Evolutionary conservation across 2,329 filamentous ascomycete species (phyloP), one percentile per base, ranked within the genome.

Genomic region (Macrophomina phaseolina): DNA sequence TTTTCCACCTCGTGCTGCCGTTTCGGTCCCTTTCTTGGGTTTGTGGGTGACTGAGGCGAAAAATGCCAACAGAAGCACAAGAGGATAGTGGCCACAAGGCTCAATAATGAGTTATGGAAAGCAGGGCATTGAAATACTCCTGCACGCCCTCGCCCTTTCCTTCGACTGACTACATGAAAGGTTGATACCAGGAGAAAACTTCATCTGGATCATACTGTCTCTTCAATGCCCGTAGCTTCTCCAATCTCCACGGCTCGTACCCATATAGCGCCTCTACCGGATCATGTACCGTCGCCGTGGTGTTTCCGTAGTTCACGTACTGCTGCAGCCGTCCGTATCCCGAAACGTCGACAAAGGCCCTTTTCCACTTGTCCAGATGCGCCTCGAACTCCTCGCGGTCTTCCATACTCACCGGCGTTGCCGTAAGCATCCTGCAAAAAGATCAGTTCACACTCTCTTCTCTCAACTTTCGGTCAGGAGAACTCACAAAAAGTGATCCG

Each of bases 301-400:
- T 52, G 23, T 51, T 49, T 32, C 45, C 46, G 65, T 78, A 79
- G 65, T 79, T 78, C 1, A 78, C 72, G 62, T 79, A 79, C 2
- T 71, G 68, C 14, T 74, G 69, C 9, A 76, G 65, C 49, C 73
- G 68, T 1, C 68, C 58, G 55, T 66, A 69, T 1, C 71, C 70
- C 7, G 70, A 72, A 0, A 71, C 72, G 58, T 72, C 66, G 0
- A 62, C 66, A 9, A 75, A 67, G 18, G 72, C 67, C 4, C 74
- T 67, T 2, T 72, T 64, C 12, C 74, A 67, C 53, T 69, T 68
- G 1, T 61, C 56, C 34, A 61, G 40, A 48, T 61, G 56, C 40
- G 38, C 45, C 12, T 61, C 56, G 6, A 61, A 48, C 12, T 42
- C 23, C 8, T 61, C 56, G 23, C 56, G 56, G 16, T 61, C 56